Conservation (phyloP, 768 basidiomycete genomes). For the Mycena rosella region DNA sequence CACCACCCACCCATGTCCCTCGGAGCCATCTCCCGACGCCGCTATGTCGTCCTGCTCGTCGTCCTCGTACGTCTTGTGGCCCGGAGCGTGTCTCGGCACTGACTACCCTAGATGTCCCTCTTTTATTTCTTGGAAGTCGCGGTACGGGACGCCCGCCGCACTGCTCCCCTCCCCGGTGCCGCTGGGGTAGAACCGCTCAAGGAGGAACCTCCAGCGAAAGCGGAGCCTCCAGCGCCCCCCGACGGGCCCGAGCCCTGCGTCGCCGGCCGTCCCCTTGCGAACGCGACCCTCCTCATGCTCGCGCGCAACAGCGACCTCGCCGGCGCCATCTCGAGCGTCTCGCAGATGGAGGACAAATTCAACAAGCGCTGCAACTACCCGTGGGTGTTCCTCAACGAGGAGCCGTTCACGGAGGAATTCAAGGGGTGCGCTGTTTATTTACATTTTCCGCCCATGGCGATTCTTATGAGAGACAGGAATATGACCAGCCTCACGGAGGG, state of each 20-base stretch:
- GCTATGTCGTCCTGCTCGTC: slow-evolving; percentile 24
- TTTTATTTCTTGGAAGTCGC: slow-evolving; percentile 24
- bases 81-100: not conserved
- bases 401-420: slow-evolving; percentile 67
- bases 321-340: slow-evolving; percentile 62
- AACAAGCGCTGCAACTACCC: slow-evolving; percentile 72
- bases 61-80: slow-evolving; percentile 17
- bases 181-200: not conserved
- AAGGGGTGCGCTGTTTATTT: slow-evolving; percentile 46
- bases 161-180: not conserved
- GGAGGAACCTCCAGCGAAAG: too few relatives aligned
- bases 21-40: slow-evolving; percentile 11
- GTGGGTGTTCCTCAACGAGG: slow-evolving; percentile 76
- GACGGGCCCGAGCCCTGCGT: not conserved
- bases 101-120: slow-evolving; percentile 24
- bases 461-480: not conserved
- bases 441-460: not conserved
- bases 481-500: slow-evolving; percentile 21
- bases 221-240: not conserved
- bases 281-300: slow-evolving; percentile 71
- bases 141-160: not conserved
- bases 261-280: slow-evolving; percentile 49
- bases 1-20: slow-evolving; percentile 13
- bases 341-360: slow-evolving; percentile 70
- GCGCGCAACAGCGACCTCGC: slow-evolving; percentile 62